phyloP scores from a whole-genome alignment of 768 basidiomycete genomes.

The Trichaptum fuscoviolaceum region DNA sequence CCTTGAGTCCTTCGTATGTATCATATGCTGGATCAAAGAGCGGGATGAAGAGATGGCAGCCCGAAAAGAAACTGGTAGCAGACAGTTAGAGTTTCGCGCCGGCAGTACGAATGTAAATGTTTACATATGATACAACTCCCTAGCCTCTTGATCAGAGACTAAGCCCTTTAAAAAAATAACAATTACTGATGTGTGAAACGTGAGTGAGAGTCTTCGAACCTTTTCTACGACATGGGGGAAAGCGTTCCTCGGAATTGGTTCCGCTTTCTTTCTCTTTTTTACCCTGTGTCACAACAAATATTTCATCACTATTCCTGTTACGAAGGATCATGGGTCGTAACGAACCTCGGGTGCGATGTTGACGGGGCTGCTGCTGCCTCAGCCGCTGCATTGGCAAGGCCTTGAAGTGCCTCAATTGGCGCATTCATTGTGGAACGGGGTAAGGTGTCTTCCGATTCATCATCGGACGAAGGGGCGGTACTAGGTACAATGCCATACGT shows the following conservation, averaged over 20 bases:
- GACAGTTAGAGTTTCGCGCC: slow-evolving; percentile 19
- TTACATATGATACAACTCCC: slow-evolving; percentile 89
- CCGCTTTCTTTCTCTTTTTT: slow-evolving; percentile 80
- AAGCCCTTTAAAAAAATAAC: slow-evolving; percentile 51
- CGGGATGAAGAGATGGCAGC: slow-evolving; percentile 94
- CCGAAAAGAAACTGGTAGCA: slow-evolving; percentile 78
- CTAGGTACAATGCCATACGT: slow-evolving; percentile 87
- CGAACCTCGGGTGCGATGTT: slow-evolving; percentile 53
- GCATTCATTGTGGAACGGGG: slow-evolving; percentile 82
- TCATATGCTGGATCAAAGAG: slow-evolving; percentile 91
- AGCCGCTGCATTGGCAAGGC: slow-evolving; percentile 90
- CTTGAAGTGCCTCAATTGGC: slow-evolving; percentile 91
- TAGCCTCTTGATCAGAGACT: slow-evolving; percentile 79
- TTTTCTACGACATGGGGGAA: slow-evolving; percentile 90
- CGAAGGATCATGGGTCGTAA: slow-evolving; percentile 5
- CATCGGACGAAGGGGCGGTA: slow-evolving; percentile 80
- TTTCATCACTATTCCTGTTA: slow-evolving; percentile 4
- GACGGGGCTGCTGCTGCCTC: slow-evolving; percentile 85
- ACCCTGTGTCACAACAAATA: slow-evolving; percentile 36
- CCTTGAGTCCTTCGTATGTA: slow-evolving; percentile 87
- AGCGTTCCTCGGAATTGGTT: slow-evolving; percentile 78
- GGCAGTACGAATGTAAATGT: slow-evolving; percentile 20
- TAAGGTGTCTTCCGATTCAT: slow-evolving; percentile 86
- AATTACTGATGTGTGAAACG: neutral
- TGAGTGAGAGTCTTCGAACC: slow-evolving; percentile 30